Base-by-base conservation (phyloP, 2,329 filamentous ascomycete genomes). In the Laburnicola sp. region DNA sequence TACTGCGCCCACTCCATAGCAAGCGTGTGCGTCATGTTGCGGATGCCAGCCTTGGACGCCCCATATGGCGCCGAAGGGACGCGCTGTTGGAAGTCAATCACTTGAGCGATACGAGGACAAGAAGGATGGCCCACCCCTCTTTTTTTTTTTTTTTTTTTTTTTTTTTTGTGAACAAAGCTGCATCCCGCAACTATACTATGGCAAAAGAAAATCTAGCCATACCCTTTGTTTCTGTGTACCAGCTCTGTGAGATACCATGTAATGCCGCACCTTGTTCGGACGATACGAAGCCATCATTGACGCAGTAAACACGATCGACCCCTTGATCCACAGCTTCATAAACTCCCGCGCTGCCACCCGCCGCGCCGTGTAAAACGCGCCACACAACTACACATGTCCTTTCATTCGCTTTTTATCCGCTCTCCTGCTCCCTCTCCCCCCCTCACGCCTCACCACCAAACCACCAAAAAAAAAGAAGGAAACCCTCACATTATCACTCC, bases 251-350 rank as follows among this genome's bases (percentile, higher is more conserved):
- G n/a, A n/a, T n/a, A n/a, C n/a, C n/a, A n/a, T n/a, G n/a, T n/a
- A n/a, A n/a, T n/a, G n/a, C n/a, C n/a, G n/a, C 46, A 71, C 57
- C 68, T 76, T 75, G 46, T 78, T 79, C 0, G 76, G 75, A 6
- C 76, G 64, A 57, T 79, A 78, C 0, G 70, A 75, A 0, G 77
- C 76, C 77, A 80, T 78, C 4, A n/a, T n/a, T n/a, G 67, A 72
- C 3, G 75, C 76, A 0, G 76, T 79, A 58, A 78, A 79, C 4
- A 79, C 75, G 23, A 79, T 72, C 3, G 69, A 72, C 3, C 76
- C 77, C 53, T 76, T 77, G 21, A 78, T 66, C 0, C 72, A 73
- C 4, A 74, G 72, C 48, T 74, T 75, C 45, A 78, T 78, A 57
- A 79, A 79, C 0, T 74, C 73, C 4, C 75, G 58, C 3, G 76